Base-by-base conservation (phyloP, 257 asterid genomes). In the Pogostemon cablin region DNA sequence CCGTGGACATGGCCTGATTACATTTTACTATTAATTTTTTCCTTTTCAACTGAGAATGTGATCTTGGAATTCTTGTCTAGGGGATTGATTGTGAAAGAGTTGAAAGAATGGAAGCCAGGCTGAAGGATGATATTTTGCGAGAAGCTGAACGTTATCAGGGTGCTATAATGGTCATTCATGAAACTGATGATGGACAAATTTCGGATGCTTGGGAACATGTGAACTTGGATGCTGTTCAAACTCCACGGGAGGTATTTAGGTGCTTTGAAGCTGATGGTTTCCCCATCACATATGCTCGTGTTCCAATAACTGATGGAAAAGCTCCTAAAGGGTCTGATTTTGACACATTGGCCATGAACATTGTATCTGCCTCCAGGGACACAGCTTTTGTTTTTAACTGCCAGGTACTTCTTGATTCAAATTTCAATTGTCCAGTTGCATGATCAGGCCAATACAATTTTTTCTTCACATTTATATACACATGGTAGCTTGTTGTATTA, bases 241-340 rank as follows among this genome's bases (percentile, higher is more conserved):
- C 97, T 65, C 97, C 98, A 35, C 76, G 91, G 70, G 98, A 93
- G 86, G 98, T 93, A 69, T 90, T 93, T 82, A 86, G 84, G 69
- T 81, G 91, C 77, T 85, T 93, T 69, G 88, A 87, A 84, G 84
- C 81, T 74, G 90, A 89, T 75, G 95, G 97, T 59, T 89, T 84
- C 81, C 97, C 93, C 71, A 86, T 93, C 72, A 88, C 86, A 73
- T 93, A 93, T 82, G 97, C 98, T 3, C 98, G 98, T 76, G 96
- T 93, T 65, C 98, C 98, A 3, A 93, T 90, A 72, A 93, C 98
- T 67, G 98, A 93, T 81, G 98, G 98, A 75, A 93, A 93, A 86
- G 98, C 98, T 76, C 98, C 96, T n/a, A 93, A 87, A 81, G 88
- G 96, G 81, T 93, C 98, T 6, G 97, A 90, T 78, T 88, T 93